Base-by-base conservation (phyloP, 176 grass and related monocot species). In the Oryza longistaminata region DNA sequence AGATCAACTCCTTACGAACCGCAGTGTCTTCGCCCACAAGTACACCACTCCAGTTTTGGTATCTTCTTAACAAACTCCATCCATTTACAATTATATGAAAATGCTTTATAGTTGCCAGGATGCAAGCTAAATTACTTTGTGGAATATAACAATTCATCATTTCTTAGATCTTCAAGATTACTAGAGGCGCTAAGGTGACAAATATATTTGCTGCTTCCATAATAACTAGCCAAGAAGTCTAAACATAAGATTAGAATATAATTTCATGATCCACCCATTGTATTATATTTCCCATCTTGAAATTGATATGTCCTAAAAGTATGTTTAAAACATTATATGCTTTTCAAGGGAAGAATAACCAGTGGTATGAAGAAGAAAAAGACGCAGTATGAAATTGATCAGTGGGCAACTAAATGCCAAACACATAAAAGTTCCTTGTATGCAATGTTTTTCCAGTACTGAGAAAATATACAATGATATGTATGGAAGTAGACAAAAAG, bases 21-120 rank as follows among this genome's bases (percentile, higher is more conserved):
- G 78, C 78, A 99, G 82, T 52, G 97, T 99, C 78, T 99, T 99
- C 52, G 73, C 93, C 76, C 90, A 96, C 71, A 87, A 85, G 87
- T 99, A 99, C 25, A 88, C 93, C 24, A 79, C 71, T 87, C 85
- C 90, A 50, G 93, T 99, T 71, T 31, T 94, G 97, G 97, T 99
- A 99, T 34, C 58, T 79, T 83, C 73, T 75, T 24, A 64, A 49
- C 50, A 43, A 43, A 86, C 74, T 74, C 70, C 71, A 69, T 66
- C 22, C 42, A 87, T 13, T 75, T 68, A 24, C 61, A 85, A 62
- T 77, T 85, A 78, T 31, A 37, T 74, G 61, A 67, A 86, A 60
- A 61, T 27, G 9, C 17, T 14, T 70, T 69, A 26, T 17, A 69
- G 73, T 80, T 79, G 73, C 60, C 25, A 49, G 15, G 13, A 14